Evolutionary conservation across 805 yeast species (phyloP), one percentile per base, ranked within the genome.

Genomic region (Kluyveromyces wickerhamii): DNA sequence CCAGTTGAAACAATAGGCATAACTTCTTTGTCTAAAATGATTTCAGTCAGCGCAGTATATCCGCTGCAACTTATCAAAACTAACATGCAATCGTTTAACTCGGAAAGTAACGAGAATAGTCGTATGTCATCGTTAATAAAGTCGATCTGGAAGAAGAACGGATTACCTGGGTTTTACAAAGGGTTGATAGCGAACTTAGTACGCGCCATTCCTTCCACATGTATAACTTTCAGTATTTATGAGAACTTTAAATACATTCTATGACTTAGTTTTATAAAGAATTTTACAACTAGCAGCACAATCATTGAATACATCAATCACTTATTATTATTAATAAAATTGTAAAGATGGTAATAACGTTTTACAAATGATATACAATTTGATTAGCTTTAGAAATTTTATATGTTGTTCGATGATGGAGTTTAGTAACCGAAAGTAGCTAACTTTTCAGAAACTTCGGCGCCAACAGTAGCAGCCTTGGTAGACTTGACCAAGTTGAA

Each of bases 401-500:
- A 32, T 23, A 32, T 32, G 28, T 32, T 32, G 28, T 32, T 32
- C 15, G 26, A 21, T 21, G 26, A 46, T 51, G 49, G 43, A 43
- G 65, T 62, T 80, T 89, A 92, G 82, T 92, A 92, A 74, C 99
- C 99, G 62, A 92, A 73, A 64, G 94, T 71, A 68, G 96, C 94
- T 67, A 92, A 84, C 75, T 88, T 76, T 74, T 85, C 72, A 60
- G 95, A 79, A 65, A 77, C 94, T 62, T 85, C 92, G 57, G 95
- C 72, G 65, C 79, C 86, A 65, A 92, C 89, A 67, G 82, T 79
- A 51, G 92, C 65, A 62, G 86, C 79, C 66, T 74, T 71, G 63
- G 95, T 96, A 63, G 88, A 77, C 53, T 73, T 71, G 58, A 83
- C 72, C 81, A 89, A 89, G 69, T 81, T 72, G 64, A 85, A 83